Percentiles rank a stretch among this genome's conserved stretches.
These are phyloP conservation scores for Fusarium cyanostomum DNA, from an alignment of 2,329 filamentous ascomycete genomes.

Conservation along the genomic window DNA sequence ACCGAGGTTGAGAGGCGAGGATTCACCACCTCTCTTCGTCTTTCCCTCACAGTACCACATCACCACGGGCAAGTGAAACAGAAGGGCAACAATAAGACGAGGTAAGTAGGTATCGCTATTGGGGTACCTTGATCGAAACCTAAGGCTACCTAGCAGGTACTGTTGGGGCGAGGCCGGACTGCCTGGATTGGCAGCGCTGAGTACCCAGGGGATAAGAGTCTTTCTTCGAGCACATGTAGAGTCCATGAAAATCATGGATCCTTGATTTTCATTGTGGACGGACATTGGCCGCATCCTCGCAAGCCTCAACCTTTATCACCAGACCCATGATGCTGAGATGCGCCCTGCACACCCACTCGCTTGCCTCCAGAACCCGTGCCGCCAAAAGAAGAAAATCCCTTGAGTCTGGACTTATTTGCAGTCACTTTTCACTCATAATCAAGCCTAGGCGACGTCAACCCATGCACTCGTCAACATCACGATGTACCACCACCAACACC, in stretches of 20 bases:
- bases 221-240: neutral
- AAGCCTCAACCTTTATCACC: conserved; percentile 32
- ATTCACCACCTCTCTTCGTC: neutral
- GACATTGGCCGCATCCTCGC: conserved; percentile 14
- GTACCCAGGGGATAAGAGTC: neutral
- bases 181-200: neutral
- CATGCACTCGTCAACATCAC: neutral
- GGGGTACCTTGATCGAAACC: neutral
- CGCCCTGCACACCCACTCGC: conserved; percentile 23
- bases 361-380: conserved; percentile 11
- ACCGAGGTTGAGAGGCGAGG: too few species aligned
- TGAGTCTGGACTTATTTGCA: conserved; percentile 1
- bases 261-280: neutral
- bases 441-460: neutral
- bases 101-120: too few species aligned
- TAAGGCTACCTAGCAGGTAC: neutral
- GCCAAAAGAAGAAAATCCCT: neutral
- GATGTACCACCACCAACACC: conserved; percentile 6
- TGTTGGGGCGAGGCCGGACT: neutral
- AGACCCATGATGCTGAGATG: conserved; percentile 27
- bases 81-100: too few species aligned
- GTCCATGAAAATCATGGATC: neutral
- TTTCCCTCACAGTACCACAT: neutral
- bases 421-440: neutral
- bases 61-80: neutral